Conservation (phyloP, 768 basidiomycete genomes). For the Coprinellus micaceus region DNA sequence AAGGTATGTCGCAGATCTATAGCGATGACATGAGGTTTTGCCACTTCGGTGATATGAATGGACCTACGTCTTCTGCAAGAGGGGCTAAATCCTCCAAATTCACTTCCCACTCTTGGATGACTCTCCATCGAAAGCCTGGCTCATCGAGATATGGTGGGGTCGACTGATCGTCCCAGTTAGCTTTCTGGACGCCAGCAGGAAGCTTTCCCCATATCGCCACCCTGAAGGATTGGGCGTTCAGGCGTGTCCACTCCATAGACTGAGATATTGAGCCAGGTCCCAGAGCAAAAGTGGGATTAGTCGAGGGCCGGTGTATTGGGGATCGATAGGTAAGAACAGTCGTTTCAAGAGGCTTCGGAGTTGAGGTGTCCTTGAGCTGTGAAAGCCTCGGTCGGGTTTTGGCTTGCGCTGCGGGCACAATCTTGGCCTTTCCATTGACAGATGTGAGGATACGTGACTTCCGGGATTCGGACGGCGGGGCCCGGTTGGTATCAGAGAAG, state of each 20-base stretch:
- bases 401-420: not conserved
- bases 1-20: constrained; percentile 41
- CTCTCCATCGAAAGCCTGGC: constrained; percentile 46
- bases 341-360: not conserved
- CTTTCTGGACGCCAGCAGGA: not conserved
- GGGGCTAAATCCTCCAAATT: constrained; percentile 54
- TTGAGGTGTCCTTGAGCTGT: not conserved
- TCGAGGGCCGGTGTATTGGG: constrained; percentile 75
- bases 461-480: not conserved
- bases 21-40: constrained; percentile 6
- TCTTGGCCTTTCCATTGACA: constrained; percentile 1
- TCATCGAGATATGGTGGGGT: constrained; percentile 11
- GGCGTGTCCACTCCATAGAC: constrained; percentile 41
- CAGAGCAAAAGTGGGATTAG: constrained; percentile 70
- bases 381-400: not conserved
- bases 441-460: not conserved
- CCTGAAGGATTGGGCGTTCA: constrained; percentile 35
- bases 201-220: constrained; percentile 58
- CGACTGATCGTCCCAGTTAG: not conserved
- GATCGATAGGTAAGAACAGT: constrained; percentile 66
- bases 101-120: constrained; percentile 67
- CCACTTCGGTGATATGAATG: constrained; percentile 15
- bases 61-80: constrained; percentile 59
- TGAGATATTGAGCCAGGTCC: constrained; percentile 31
- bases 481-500: not conserved